These are phyloP conservation scores for Clitocybe nebularis DNA, from an alignment of 1,284 basidiomycete genomes.

Conservation along the genomic window DNA sequence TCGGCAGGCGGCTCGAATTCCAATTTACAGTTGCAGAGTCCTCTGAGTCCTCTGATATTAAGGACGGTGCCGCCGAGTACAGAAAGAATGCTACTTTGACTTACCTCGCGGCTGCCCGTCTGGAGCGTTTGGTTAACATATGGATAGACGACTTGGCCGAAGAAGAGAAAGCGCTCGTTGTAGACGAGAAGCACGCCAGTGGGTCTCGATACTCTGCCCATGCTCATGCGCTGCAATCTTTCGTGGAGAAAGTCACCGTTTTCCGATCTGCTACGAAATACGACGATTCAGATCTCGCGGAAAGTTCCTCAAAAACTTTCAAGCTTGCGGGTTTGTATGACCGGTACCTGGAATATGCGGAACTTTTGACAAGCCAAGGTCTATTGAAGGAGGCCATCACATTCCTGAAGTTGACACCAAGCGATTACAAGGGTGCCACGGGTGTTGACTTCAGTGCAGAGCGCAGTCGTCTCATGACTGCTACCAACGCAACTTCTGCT, in stretches of 20 bases:
- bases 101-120: slow-evolving; percentile 84
- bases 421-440: slow-evolving; percentile 69
- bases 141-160: slow-evolving; percentile 92
- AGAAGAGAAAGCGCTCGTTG: slow-evolving; percentile 64
- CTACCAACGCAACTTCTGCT: slow-evolving; percentile 35
- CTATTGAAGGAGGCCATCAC: slow-evolving; percentile 79
- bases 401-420: slow-evolving; percentile 81
- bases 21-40: slow-evolving; percentile 61
- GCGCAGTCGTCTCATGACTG: slow-evolving; percentile 57
- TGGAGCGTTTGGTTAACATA: slow-evolving; percentile 88
- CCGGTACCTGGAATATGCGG: slow-evolving; percentile 94
- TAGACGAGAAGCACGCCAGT: slow-evolving; percentile 40
- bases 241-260: slow-evolving; percentile 95
- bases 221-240: slow-evolving; percentile 86
- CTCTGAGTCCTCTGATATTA: slow-evolving; percentile 41
- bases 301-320: slow-evolving; percentile 64
- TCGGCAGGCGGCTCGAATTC: slow-evolving; percentile 89
- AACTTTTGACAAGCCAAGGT: slow-evolving; percentile 88
- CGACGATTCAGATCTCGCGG: slow-evolving; percentile 73
- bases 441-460: slow-evolving; percentile 58
- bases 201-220: slow-evolving; percentile 81
- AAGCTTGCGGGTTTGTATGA: slow-evolving; percentile 88
- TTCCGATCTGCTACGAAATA: slow-evolving; percentile 91
- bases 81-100: slow-evolving; percentile 92
- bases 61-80: slow-evolving; percentile 36